These are phyloP conservation scores for Stylonectria norvegica DNA, from an alignment of 2,329 filamentous ascomycete species.

Conservation along the genomic window DNA sequence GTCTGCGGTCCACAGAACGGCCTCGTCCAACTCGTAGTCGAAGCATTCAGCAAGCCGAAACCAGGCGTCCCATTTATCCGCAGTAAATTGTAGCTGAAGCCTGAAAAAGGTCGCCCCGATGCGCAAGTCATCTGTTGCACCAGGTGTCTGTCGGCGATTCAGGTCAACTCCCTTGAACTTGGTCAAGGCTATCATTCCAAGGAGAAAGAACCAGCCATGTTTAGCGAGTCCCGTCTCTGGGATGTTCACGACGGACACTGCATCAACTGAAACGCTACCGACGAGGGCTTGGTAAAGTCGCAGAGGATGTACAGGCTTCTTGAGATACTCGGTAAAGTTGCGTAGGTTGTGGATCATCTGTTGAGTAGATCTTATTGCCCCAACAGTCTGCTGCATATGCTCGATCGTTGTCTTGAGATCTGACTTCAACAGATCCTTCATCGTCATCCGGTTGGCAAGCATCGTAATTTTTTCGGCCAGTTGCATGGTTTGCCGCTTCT, in stretches of 20 bases:
- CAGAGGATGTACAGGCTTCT: conserved; percentile 77
- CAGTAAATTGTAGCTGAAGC: conserved; percentile 77
- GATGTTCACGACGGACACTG: conserved; percentile 63
- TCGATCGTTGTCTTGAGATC: conserved; percentile 89
- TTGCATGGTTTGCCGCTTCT: conserved; percentile 74
- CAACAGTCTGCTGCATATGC: conserved; percentile 85
- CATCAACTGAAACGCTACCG: conserved; percentile 72
- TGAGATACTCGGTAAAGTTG: conserved; percentile 76
- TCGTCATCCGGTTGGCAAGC: conserved; percentile 76
- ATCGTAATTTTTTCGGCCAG: conserved; percentile 80
- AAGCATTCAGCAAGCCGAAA: conserved; percentile 83
- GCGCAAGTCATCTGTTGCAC: conserved; percentile 78
- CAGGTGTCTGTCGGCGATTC: conserved; percentile 72
- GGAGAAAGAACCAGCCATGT: conserved; percentile 87
- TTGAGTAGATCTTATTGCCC: conserved; percentile 71
- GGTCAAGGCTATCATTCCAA: conserved; percentile 82
- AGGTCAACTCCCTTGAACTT: conserved; percentile 71
- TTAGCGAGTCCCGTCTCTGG: conserved; percentile 70
- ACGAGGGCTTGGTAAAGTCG: conserved; percentile 76
- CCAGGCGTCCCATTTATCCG: conserved; percentile 86
- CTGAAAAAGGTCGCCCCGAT: conserved; percentile 76
- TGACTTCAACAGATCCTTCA: conserved; percentile 88
- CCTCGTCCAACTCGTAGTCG: conserved; percentile 83
- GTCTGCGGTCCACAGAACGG: conserved; percentile 82
- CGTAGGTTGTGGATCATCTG: conserved; percentile 85